Percentiles rank a stretch among this genome's conserved stretches.
These are phyloP conservation scores for Aspergillus hiratsukae DNA, from an alignment of 2,329 filamentous ascomycete genomes.

Conservation along the genomic window DNA sequence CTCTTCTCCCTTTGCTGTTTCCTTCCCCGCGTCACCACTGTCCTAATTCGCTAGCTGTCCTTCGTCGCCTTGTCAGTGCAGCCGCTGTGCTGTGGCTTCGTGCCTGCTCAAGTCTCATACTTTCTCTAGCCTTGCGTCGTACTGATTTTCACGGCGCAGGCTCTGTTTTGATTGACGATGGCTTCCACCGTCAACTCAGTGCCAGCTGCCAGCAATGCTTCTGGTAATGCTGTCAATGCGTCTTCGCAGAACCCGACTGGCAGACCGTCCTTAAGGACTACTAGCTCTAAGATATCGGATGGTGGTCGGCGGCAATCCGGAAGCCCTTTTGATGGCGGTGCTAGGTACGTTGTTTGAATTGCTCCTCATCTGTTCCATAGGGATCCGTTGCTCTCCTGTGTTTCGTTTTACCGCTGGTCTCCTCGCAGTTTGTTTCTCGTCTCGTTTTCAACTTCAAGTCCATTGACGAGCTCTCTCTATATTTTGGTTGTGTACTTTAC, in stretches of 20 bases:
- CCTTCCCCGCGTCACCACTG: conserved; percentile 9
- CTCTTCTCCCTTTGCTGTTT: conserved; percentile 4
- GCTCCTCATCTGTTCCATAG: conserved; percentile 6
- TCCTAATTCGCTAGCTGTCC: conserved; percentile 9
- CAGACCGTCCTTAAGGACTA: conserved; percentile 48
- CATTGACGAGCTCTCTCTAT: background rate
- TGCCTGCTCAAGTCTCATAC: conserved; percentile 22
- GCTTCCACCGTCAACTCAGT: conserved; percentile 38
- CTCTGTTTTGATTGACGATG: conserved; percentile 32
- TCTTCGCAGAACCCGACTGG: conserved; percentile 35
- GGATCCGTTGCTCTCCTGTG: conserved; percentile 4
- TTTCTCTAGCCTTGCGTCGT: conserved; percentile 31
- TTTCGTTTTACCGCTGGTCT: conserved; percentile 13
- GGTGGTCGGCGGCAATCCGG: conserved; percentile 52
- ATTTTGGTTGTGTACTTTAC: background rate
- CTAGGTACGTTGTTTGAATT: conserved; percentile 47
- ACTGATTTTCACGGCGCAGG: conserved; percentile 33
- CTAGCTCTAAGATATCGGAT: conserved; percentile 49
- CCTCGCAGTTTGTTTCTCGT: conserved; percentile 2
- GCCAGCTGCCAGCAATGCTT: conserved; percentile 32
- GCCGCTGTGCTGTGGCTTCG: conserved; percentile 37
- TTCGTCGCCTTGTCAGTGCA: conserved; percentile 25
- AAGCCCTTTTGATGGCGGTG: conserved; percentile 51
- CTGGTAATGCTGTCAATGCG: conserved; percentile 34
- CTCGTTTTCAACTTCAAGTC: background rate